Base-by-base conservation (phyloP, 345 rosid genomes). In the Dipteronia dyeriana region DNA sequence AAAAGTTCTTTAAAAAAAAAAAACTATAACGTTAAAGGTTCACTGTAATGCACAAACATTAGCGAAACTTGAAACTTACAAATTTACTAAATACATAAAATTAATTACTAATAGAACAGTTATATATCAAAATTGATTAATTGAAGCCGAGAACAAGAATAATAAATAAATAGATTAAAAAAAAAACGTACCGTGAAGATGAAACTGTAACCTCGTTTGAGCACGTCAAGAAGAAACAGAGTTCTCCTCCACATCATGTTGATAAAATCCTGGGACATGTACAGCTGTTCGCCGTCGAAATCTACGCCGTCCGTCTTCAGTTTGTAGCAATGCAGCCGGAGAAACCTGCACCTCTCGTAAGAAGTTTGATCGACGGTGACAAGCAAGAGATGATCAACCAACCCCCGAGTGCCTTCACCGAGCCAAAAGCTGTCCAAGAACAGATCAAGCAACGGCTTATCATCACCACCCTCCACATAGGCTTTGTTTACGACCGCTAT, bases 401-500 rank as follows among this genome's bases (percentile, higher is more conserved):
- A 68, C 12, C 73, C 56, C 54, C 81, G 79, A 0, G 85, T 86
- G 8, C 62, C 79, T 51, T 81, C 79, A 2, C 89, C 89, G 1
- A 82, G 23, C 87, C 89, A 86, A 13, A 86, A 82, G 38, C 82
- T 70, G 17, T 82, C 84, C 61, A 82, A 59, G 81, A 86, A 86
- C 34, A 82, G 34, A 53, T 82, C 85, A 3, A 84, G 73, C 82
- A 86, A 78, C 38, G 85, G 78, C 65, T 73, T 34, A 34, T 34
- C 1, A 34, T 34, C 77, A 29, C 80, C 85, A 0, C 85, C 84
- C 29, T 84, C 84, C 16, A 82, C 84, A 7, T 82, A 84, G 2
- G 89, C 89, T 45, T 79, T 82, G 74, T 86, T 86, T 69, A 80
- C 83, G 16, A 84, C 49, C 0, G 86, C 80, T 8, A 86, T 82